Evolutionary conservation across 2,329 filamentous ascomycete genomes (phyloP).

Genomic region (Hypoxylon rubiginosum): DNA sequence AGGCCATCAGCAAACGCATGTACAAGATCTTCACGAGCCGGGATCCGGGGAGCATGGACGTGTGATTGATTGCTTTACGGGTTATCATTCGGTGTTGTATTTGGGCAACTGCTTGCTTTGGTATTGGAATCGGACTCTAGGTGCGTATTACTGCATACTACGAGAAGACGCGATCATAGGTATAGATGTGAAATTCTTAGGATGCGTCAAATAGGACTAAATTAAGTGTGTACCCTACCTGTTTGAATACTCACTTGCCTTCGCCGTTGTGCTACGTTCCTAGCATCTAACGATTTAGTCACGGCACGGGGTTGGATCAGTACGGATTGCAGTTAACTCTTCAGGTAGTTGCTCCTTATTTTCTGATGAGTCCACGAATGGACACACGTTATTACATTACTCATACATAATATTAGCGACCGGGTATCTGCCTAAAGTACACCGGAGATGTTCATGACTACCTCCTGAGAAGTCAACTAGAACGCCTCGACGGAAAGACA

Average conservation of each 20-base stretch:
- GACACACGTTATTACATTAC: neutral
- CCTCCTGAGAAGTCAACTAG: too few relatives aligned
- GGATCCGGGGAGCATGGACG: constrained; percentile 69
- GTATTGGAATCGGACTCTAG: neutral
- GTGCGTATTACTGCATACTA: neutral
- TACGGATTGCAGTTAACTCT: neutral
- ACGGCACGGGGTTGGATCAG: too few relatives aligned
- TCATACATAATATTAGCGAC: neutral
- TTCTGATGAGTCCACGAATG: neutral
- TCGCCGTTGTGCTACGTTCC: neutral
- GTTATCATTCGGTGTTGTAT: neutral
- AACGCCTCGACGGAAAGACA: too few relatives aligned
- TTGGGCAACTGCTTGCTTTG: neutral
- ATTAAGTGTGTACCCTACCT: constrained; percentile 1
- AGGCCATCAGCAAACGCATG: constrained; percentile 69
- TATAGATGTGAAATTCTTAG: neutral
- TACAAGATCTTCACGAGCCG: constrained; percentile 71
- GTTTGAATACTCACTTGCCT: neutral
- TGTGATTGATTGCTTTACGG: constrained; percentile 53
- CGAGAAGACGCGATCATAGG: neutral
- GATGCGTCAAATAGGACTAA: neutral
- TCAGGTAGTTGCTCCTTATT: neutral
- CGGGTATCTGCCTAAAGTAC: constrained; percentile 1
- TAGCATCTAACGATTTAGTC: constrained; percentile 3
- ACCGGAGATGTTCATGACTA: neutral